These are phyloP conservation scores for Hevea brasiliensis DNA, from an alignment of 345 rosid genomes.

Conservation along the genomic window DNA sequence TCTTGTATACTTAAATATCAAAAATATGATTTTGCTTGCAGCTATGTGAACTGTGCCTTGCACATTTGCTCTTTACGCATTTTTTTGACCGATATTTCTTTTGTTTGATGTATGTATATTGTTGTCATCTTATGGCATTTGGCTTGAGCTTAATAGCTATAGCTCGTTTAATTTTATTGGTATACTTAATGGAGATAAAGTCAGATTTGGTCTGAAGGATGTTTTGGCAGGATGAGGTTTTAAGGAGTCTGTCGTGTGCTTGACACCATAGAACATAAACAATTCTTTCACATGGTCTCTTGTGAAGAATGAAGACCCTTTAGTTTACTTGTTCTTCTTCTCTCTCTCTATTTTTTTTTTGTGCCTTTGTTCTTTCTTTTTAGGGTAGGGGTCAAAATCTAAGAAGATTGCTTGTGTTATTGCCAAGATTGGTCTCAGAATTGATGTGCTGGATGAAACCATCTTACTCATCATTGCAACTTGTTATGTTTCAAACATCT, in stretches of 20 bases:
- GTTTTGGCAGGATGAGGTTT: neutral
- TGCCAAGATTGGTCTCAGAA: neutral
- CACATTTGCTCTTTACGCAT: too few relatives aligned
- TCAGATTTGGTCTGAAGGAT: neutral
- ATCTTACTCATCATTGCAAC: neutral
- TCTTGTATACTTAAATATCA: neutral
- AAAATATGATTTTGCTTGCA: neutral
- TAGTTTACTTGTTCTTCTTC: too few relatives aligned
- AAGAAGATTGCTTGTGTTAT: too few relatives aligned
- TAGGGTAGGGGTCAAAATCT: neutral
- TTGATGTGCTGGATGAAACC: neutral
- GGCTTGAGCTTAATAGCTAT: neutral
- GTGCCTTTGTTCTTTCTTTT: neutral
- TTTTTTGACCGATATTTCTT: neutral
- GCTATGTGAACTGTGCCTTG: neutral
- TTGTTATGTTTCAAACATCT: neutral
- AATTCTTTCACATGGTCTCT: neutral
- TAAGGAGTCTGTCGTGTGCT: neutral
- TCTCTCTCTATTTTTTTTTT: too few relatives aligned
- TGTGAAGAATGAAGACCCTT: neutral
- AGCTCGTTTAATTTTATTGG: neutral
- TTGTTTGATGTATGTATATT: neutral
- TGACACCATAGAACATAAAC: neutral
- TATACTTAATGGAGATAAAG: neutral
- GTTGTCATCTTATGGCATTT: neutral